A percentile compares a stretch with the other conserved stretches of the same genome.
Conservation (phyloP, 441 rosid genomes). For the Gossypium davidsonii region DNA sequence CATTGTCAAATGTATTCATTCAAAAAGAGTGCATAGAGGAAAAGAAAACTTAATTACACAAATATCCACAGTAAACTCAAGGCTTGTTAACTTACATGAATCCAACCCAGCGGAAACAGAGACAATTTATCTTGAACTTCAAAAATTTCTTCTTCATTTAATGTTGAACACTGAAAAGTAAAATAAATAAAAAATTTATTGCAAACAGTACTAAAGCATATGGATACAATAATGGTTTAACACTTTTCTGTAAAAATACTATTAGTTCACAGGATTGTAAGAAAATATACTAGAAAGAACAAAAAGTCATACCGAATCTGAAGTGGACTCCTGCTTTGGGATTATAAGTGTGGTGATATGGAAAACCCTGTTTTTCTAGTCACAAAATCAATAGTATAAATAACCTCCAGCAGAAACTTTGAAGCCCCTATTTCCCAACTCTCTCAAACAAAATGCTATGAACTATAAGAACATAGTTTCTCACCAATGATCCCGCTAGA, state of each 20-base stretch:
- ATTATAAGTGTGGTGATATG: constrained; percentile 85
- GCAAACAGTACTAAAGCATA: background rate
- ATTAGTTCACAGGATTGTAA: background rate
- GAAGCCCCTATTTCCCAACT: background rate
- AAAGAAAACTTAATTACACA: background rate
- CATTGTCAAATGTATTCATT: background rate
- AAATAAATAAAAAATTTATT: background rate
- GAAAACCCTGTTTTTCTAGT: constrained; percentile 87
- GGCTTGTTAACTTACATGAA: constrained; percentile 58
- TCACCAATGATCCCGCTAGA: constrained; percentile 91
- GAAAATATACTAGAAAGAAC: background rate
- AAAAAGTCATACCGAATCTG: constrained; percentile 64
- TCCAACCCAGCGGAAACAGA: constrained; percentile 92
- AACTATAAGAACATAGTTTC: constrained; percentile 17
- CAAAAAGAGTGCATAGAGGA: background rate
- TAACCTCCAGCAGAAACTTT: constrained; percentile 8
- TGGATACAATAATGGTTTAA: background rate
- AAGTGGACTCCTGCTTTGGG: constrained; percentile 96
- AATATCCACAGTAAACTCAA: background rate
- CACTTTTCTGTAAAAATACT: background rate
- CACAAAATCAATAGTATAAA: constrained; percentile 3
- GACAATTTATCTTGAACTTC: constrained; percentile 87
- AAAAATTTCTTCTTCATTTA: constrained; percentile 89
- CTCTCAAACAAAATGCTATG: constrained; percentile 1
- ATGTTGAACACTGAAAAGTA: constrained; percentile 63